These are phyloP conservation scores for Fusarium graminum DNA, from an alignment of 2,329 filamentous ascomycete genomes.

Conservation along the genomic window DNA sequence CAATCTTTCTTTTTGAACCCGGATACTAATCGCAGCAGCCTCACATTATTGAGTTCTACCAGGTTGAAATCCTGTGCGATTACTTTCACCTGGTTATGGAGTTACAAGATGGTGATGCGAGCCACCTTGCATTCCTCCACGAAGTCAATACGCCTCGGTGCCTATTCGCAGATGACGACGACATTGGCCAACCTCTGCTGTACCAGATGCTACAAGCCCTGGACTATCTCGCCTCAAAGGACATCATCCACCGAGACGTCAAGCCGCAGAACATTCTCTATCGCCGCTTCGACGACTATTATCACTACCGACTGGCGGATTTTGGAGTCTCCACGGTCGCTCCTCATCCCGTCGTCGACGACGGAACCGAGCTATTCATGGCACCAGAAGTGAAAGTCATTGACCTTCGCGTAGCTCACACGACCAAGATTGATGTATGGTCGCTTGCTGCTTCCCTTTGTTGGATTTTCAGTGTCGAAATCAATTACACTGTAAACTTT, in stretches of 20 bases:
- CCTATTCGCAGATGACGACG: not conserved
- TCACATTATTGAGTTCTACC: conserved; percentile 9
- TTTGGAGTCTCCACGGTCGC: not conserved
- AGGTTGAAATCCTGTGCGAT: not conserved
- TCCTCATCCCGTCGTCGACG: not conserved
- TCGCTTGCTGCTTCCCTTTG: not conserved
- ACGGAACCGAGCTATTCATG: not conserved
- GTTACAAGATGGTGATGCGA: not conserved
- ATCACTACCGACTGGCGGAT: conserved; percentile 5
- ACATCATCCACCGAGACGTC: conserved; percentile 11
- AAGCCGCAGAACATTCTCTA: conserved; percentile 9
- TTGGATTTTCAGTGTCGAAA: not conserved
- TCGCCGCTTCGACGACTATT: not conserved
- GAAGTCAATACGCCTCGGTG: not conserved
- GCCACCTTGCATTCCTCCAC: not conserved
- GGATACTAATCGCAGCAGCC: not conserved
- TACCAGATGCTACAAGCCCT: conserved; percentile 12
- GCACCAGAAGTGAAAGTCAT: not conserved
- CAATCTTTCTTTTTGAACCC: rapidly evolving
- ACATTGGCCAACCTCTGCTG: not conserved
- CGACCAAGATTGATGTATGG: conserved; percentile 4
- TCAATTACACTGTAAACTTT: too few species aligned
- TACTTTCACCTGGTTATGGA: conserved; percentile 5
- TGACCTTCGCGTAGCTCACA: not conserved
- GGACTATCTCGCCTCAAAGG: conserved; percentile 1